A percentile compares a stretch with the other conserved stretches of the same genome.
Evolutionary conservation across 345 rosid species (phyloP).

Genomic region (Hypericum androsaemum): DNA sequence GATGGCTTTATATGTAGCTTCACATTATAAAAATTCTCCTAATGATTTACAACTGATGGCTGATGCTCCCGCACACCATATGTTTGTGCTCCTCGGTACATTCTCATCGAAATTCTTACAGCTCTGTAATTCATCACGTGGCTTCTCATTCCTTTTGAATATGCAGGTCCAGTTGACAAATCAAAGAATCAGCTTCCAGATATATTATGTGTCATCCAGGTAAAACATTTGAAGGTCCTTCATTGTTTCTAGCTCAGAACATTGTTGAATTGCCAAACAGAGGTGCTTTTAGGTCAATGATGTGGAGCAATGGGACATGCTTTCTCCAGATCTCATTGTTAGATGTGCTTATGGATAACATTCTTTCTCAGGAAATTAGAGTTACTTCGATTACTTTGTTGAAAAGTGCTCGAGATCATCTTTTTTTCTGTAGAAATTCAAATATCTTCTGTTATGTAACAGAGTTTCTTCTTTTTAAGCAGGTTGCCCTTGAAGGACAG

Average conservation of each 20-base stretch:
- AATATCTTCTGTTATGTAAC: not conserved
- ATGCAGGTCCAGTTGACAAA: constrained; percentile 91
- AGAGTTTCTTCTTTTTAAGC: constrained; percentile 2
- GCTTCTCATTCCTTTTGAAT: constrained; percentile 11
- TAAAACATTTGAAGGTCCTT: constrained; percentile 10
- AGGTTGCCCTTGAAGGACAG: constrained; percentile 90
- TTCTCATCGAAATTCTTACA: constrained; percentile 11
- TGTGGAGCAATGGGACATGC: no score
- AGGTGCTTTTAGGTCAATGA: no score
- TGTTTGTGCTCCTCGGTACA: constrained; percentile 83
- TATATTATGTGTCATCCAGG: constrained; percentile 94
- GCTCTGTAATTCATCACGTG: not conserved
- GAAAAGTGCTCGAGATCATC: no score
- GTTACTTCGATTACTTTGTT: no score
- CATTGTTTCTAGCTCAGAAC: no score
- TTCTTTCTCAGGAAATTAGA: no score
- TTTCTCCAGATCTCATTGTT: no score
- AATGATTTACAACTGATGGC: constrained; percentile 94
- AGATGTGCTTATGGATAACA: no score
- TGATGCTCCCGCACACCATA: constrained; percentile 99
- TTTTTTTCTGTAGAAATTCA: not conserved
- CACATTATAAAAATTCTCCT: constrained; percentile 97
- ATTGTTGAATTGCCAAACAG: no score
- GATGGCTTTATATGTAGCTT: constrained; percentile 93
- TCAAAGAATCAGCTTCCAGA: constrained; percentile 79